Evolutionary conservation across 768 basidiomycete genomes (phyloP).

Genomic region (Saitozyma podzolica): DNA sequence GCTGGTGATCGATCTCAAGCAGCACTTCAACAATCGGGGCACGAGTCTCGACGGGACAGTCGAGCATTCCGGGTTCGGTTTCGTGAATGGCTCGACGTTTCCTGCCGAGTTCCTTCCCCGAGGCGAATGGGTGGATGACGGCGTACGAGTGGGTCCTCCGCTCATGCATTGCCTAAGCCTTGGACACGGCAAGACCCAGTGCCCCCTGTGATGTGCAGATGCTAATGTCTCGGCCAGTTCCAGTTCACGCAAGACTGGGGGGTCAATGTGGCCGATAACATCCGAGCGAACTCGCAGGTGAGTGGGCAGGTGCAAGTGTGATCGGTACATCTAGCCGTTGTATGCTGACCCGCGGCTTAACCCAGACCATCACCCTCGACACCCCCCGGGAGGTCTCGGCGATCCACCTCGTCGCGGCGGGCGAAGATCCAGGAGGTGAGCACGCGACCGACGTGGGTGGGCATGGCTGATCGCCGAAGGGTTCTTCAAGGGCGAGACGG

Average conservation of each 20-base stretch:
- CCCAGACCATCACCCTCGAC: background rate
- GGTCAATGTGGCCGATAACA: background rate
- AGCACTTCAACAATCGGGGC: conserved; percentile 4
- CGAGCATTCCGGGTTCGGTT: background rate
- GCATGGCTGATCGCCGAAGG: background rate
- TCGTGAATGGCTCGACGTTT: conserved; percentile 1
- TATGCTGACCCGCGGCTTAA: background rate
- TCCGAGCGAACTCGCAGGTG: background rate
- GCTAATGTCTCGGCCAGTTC: background rate
- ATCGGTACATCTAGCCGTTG: background rate
- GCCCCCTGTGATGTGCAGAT: no score
- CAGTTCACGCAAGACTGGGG: background rate
- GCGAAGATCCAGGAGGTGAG: conserved; percentile 3
- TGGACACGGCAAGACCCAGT: background rate
- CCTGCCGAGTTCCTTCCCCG: conserved; percentile 1
- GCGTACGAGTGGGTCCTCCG: background rate
- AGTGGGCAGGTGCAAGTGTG: background rate
- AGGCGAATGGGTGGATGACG: background rate
- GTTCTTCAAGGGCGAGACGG: conserved; percentile 5
- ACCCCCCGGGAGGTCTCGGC: background rate
- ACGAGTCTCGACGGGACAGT: conserved; percentile 1
- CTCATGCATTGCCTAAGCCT: background rate
- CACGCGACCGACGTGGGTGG: background rate
- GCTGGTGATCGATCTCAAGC: background rate
- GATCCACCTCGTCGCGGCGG: background rate